A percentile compares a stretch with the other conserved stretches of the same genome.
phyloP scores from a whole-genome alignment of 352 stramenopile genomes.

The Phytophthora podocarpi region DNA sequence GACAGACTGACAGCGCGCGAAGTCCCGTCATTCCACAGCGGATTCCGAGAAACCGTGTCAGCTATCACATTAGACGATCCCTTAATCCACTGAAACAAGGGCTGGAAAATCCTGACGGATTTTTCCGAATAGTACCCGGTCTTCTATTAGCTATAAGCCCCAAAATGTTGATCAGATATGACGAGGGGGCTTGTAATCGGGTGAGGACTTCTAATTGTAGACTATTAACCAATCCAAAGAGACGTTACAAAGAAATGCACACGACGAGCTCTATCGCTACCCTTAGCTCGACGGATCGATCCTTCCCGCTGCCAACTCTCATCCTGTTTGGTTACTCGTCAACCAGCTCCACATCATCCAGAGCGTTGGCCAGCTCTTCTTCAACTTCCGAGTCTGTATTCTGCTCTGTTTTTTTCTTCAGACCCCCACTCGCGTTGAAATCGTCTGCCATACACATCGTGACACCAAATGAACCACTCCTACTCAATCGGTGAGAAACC shows the following conservation, averaged over 20 bases:
- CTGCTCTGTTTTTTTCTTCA: neutral
- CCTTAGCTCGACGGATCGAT: too few relatives aligned
- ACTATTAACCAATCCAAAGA: too few relatives aligned
- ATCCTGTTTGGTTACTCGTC: too few relatives aligned
- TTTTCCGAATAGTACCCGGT: neutral
- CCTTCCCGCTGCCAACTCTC: too few relatives aligned
- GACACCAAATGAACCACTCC: neutral
- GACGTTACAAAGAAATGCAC: too few relatives aligned
- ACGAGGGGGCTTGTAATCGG: neutral
- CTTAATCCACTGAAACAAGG: conserved; percentile 1
- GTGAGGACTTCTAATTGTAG: neutral
- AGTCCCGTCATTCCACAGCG: conserved; percentile 7
- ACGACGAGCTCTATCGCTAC: too few relatives aligned
- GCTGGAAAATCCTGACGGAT: conserved; percentile 3
- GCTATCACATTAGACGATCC: conserved; percentile 3
- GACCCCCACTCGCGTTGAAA: neutral
- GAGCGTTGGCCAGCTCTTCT: neutral
- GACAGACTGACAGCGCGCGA: neutral
- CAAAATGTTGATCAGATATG: neutral
- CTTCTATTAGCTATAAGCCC: neutral
- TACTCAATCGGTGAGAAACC: neutral
- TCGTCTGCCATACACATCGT: neutral
- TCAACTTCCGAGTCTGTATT: neutral
- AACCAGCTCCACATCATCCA: neutral
- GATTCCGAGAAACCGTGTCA: conserved; percentile 4